Evolutionary conservation across 2,329 filamentous ascomycete genomes (phyloP).

Genomic region (Elsinoe fawcettii): DNA sequence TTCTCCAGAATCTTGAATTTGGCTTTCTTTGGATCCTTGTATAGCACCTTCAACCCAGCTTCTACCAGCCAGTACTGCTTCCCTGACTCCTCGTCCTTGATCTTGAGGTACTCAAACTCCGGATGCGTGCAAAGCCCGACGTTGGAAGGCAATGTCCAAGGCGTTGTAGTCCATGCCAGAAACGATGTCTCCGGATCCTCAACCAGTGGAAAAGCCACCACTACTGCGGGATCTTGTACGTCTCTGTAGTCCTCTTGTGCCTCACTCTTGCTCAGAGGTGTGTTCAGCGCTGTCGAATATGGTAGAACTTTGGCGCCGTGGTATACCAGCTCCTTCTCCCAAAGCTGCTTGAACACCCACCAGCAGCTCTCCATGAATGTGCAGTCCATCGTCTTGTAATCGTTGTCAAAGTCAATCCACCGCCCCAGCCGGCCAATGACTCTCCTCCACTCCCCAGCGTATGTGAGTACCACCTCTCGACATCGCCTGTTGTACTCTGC

Average conservation of each 20-base stretch:
- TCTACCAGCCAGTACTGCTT: slow-evolving; percentile 83
- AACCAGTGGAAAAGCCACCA: slow-evolving; percentile 73
- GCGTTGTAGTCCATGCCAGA: slow-evolving; percentile 84
- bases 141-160: slow-evolving; percentile 79
- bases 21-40: slow-evolving; percentile 93
- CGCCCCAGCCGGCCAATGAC: slow-evolving; percentile 83
- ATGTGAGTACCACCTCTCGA: slow-evolving; percentile 87
- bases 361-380: slow-evolving; percentile 92
- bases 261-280: slow-evolving; percentile 87
- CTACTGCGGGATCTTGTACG: slow-evolving; percentile 80
- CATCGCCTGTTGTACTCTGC: slow-evolving; percentile 89
- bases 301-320: slow-evolving; percentile 90
- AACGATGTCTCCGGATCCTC: slow-evolving; percentile 67
- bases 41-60: slow-evolving; percentile 69
- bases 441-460: slow-evolving; percentile 74
- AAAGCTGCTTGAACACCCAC: slow-evolving; percentile 95
- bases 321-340: slow-evolving; percentile 83
- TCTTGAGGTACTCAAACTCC: slow-evolving; percentile 80
- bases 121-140: slow-evolving; percentile 70
- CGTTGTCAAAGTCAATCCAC: slow-evolving; percentile 97
- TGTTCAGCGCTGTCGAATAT: slow-evolving; percentile 84
- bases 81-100: slow-evolving; percentile 70
- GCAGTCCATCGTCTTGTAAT: slow-evolving; percentile 97
- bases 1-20: slow-evolving; percentile 78
- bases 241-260: slow-evolving; percentile 93